Evolutionary conservation across 116 monocot species (phyloP).

Genomic region (Posidonia oceanica): DNA sequence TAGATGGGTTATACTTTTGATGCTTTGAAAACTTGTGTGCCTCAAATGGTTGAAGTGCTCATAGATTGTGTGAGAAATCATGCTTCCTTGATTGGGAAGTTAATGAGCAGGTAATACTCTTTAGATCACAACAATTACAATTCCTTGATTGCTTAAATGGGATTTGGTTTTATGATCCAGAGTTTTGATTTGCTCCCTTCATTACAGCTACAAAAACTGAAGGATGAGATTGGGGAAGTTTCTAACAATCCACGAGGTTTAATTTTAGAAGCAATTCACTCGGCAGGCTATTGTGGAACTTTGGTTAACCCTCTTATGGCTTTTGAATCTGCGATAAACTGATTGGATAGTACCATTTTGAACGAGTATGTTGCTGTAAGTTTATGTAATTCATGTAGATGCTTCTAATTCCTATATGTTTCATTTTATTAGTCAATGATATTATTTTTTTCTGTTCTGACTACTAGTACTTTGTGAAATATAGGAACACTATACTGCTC

Average conservation of each 20-base stretch:
- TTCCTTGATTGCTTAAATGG: background rate
- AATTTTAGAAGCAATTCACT: conserved; percentile 83
- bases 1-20: conserved; percentile 89
- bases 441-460: conserved; percentile 4
- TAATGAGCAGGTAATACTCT: conserved; percentile 66
- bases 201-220: conserved; percentile 65
- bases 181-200: conserved; percentile 9
- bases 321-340: conserved; percentile 69
- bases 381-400: background rate
- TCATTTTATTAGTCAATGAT: background rate
- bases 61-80: conserved; percentile 79
- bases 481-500: conserved; percentile 83
- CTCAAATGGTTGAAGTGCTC: conserved; percentile 92
- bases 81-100: conserved; percentile 89
- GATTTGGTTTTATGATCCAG: background rate
- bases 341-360: conserved; percentile 37
- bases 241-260: conserved; percentile 72
- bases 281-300: conserved; percentile 80
- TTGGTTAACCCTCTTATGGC: conserved; percentile 81
- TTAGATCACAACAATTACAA: conserved; percentile 20
- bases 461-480: conserved; percentile 6
- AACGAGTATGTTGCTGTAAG: conserved; percentile 79
- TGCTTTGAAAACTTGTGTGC: conserved; percentile 70
- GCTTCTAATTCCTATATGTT: background rate
- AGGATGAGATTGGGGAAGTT: conserved; percentile 49